Evolutionary conservation across 2,329 filamentous ascomycete species (phyloP).

Genomic region (Nemania abortiva): DNA sequence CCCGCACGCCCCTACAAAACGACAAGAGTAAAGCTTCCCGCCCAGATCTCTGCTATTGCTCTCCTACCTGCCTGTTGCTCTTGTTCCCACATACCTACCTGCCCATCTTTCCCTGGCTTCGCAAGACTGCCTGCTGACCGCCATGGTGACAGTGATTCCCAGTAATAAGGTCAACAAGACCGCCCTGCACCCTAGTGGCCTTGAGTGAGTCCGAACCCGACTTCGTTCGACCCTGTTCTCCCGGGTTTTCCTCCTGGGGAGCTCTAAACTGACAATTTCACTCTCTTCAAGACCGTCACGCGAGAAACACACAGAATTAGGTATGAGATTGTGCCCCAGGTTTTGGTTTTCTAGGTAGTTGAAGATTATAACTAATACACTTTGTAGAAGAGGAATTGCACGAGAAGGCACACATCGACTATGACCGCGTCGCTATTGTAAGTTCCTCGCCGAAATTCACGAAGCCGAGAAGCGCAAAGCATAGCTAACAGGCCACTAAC

Average conservation of each 20-base stretch:
- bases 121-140: slow-evolving; percentile 40
- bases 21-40: slow-evolving; percentile 45
- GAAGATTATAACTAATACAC: slow-evolving; percentile 40
- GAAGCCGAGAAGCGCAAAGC: slow-evolving; percentile 19
- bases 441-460: slow-evolving; percentile 53
- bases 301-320: slow-evolving; percentile 89
- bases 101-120: background rate
- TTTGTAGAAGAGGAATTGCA: slow-evolving; percentile 87
- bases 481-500: slow-evolving; percentile 41
- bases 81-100: slow-evolving; percentile 17
- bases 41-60: background rate
- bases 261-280: slow-evolving; percentile 21
- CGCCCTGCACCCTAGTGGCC: slow-evolving; percentile 88
- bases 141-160: slow-evolving; percentile 60
- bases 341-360: slow-evolving; percentile 14
- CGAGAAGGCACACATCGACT: slow-evolving; percentile 98
- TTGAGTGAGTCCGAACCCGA: slow-evolving; percentile 81
- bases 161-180: slow-evolving; percentile 85
- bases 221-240: background rate
- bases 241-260: background rate
- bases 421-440: slow-evolving; percentile 97
- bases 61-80: no score
- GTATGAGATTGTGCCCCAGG: slow-evolving; percentile 52
- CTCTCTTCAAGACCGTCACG: slow-evolving; percentile 70
- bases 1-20: slow-evolving; percentile 49